These are phyloP conservation scores for Hippophae tibetana DNA, from an alignment of 306 rosid genomes.

Conservation along the genomic window DNA sequence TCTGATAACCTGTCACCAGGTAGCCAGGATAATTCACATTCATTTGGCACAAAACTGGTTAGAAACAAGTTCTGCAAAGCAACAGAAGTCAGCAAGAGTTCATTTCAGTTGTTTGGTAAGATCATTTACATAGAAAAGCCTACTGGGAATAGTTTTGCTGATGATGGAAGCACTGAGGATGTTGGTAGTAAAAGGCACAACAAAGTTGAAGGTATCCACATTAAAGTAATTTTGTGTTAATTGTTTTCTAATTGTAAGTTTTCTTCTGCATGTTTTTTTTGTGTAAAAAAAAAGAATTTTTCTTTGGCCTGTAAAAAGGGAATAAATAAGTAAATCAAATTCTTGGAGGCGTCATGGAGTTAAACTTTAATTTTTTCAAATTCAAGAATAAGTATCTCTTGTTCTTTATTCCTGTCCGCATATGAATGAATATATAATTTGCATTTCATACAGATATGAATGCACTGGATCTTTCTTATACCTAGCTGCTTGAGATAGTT, in stretches of 20 bases:
- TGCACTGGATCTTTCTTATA: slow-evolving; percentile 30
- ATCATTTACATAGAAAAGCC: slow-evolving; percentile 34
- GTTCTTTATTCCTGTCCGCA: no score
- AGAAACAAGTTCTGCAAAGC: slow-evolving; percentile 31
- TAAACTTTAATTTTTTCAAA: no score
- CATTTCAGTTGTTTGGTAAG: slow-evolving; percentile 64
- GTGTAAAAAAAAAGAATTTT: no score
- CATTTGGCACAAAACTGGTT: slow-evolving; percentile 30
- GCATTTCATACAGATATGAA: background rate
- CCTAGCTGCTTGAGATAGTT: slow-evolving; percentile 32
- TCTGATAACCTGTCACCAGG: slow-evolving; percentile 46
- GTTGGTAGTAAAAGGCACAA: slow-evolving; percentile 22
- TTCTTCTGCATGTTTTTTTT: no score
- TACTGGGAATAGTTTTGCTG: slow-evolving; percentile 26
- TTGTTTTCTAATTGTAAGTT: no score
- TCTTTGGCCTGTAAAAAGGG: no score
- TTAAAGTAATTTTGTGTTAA: no score
- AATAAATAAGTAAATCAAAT: no score
- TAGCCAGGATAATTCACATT: slow-evolving; percentile 50
- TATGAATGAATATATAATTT: no score
- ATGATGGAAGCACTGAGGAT: slow-evolving; percentile 27
- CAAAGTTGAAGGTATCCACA: slow-evolving; percentile 17
- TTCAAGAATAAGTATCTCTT: no score
- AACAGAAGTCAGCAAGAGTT: slow-evolving; percentile 24
- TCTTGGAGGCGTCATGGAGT: no score